Conservation (phyloP, 148 eudicot genomes). For the Nepenthes mirabilis region DNA sequence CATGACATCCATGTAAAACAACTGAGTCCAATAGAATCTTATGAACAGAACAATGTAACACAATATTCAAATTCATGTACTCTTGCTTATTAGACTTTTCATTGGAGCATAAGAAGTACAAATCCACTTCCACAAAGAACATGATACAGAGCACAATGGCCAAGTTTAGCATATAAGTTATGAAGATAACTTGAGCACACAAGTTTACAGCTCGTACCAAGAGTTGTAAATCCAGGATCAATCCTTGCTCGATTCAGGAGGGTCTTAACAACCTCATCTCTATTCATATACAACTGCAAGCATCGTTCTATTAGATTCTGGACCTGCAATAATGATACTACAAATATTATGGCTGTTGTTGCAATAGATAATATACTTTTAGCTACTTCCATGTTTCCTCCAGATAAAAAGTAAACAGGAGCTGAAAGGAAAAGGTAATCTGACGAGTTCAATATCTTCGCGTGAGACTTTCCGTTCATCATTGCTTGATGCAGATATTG, state of each 20-base stretch:
- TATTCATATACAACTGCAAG: constrained; percentile 63
- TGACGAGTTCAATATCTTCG: constrained; percentile 96
- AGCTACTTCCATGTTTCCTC: neutral
- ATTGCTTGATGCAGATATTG: constrained; percentile 74
- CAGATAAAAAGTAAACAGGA: neutral
- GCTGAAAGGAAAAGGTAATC: constrained; percentile 1
- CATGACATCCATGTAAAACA: too few relatives aligned
- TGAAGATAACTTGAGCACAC: neutral
- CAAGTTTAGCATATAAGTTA: neutral
- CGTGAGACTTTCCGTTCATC: constrained; percentile 88
- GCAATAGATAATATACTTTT: neutral
- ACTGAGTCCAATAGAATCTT: too few relatives aligned
- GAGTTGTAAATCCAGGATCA: constrained; percentile 65
- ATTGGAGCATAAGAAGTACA: too few relatives aligned
- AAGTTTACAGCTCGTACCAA: constrained; percentile 28
- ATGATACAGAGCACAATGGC: neutral
- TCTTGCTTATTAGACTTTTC: too few relatives aligned
- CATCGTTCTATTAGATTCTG: constrained; percentile 71
- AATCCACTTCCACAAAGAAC: neutral
- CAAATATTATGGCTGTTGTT: neutral
- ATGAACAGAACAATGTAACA: too few relatives aligned
- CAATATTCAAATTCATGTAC: too few relatives aligned
- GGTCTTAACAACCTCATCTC: constrained; percentile 69
- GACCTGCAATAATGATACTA: constrained; percentile 34
- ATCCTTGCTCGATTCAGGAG: constrained; percentile 58